These are phyloP conservation scores for Gastrodia elata DNA, from an alignment of 106 monocot genomes.

Conservation along the genomic window DNA sequence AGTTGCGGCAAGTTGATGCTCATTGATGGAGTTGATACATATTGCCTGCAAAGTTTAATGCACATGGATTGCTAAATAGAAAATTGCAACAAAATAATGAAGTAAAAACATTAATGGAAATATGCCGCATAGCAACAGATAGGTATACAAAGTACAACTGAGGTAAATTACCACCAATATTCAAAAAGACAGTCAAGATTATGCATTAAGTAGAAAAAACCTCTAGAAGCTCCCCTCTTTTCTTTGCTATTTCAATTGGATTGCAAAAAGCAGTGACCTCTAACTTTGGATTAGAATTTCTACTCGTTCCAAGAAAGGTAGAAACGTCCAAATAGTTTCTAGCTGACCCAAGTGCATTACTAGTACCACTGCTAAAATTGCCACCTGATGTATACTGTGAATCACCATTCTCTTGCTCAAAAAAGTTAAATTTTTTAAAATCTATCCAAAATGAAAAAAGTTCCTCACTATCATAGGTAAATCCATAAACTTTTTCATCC, in stretches of 20 bases:
- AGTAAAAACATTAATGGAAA: background rate
- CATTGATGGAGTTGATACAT: slow-evolving; percentile 67
- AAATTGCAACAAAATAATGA: background rate
- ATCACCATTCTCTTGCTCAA: slow-evolving; percentile 16
- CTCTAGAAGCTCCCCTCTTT: slow-evolving; percentile 90
- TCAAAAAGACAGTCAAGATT: background rate
- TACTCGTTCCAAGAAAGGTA: slow-evolving; percentile 24
- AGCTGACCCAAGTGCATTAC: slow-evolving; percentile 10
- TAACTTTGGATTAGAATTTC: slow-evolving; percentile 14
- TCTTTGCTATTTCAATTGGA: slow-evolving; percentile 69
- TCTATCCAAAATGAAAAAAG: slow-evolving; percentile 42
- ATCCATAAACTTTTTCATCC: slow-evolving; percentile 37
- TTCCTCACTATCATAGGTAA: slow-evolving; percentile 24
- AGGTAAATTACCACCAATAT: too few relatives aligned
- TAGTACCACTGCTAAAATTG: background rate
- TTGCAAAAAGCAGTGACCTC: slow-evolving; percentile 36
- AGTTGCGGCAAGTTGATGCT: slow-evolving; percentile 66
- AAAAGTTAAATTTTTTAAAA: slow-evolving; percentile 13
- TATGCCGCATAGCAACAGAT: background rate
- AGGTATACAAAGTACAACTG: background rate
- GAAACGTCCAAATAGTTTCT: slow-evolving; percentile 7
- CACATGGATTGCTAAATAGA: background rate
- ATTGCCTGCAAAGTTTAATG: slow-evolving; percentile 49
- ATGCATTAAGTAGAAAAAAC: slow-evolving; percentile 27
- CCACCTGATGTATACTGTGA: slow-evolving; percentile 12